Base-by-base conservation (phyloP, 2,329 filamentous ascomycete genomes). In the Fusarium praegraminearum region DNA sequence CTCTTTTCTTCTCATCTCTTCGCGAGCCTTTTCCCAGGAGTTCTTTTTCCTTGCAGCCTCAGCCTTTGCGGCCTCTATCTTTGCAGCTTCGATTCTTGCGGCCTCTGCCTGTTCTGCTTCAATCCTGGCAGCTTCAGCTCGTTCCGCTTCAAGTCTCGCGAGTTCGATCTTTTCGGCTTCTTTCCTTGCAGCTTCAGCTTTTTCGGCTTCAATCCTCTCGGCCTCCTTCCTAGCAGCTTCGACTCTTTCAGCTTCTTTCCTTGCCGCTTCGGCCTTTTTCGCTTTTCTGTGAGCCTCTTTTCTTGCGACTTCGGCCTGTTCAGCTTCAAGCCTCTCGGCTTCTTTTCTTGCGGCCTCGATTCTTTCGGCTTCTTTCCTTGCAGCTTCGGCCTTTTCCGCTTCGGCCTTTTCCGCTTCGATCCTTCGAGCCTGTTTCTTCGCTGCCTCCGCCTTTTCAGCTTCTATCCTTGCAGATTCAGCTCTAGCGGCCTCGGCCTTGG, bases 1-100 rank as follows among this genome's bases (percentile, higher is more conserved):
- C 70, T 91, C 89, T 57, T 85, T 85, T 61, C 83, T 86, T 44
- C 86, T 83, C 22, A 86, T 90, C 70, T 92, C 90, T 74, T 92
- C 90, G 56, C 90, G 83, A 5, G 89, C 90, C 76, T 88, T 91
- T 71, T 92, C 89, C 90, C 90, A 92, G 1, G 87, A 82, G 11
- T 83, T 81, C 73, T 84, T 86, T 2, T 81, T 78, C 38, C 62
- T 73, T 28, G 70, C 55, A 26, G 80, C 71, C 47, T 80, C 79
- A 11, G 68, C 32, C 30, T 56, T 72, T 16, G 59, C 51, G 13
- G 57, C 57, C 12, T 52, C 35, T 9, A 22, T 6, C 32, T 46
- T 30, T 20, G 33, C 3, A n/a, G 40, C 11, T 44, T 44, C 28
- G n/a, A 26, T 7, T 35, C 33, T 58, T 6, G 43, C 20, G 8